Evolutionary conservation across 2,329 filamentous ascomycete species (phyloP).

Genomic region (Penicillium sp.): DNA sequence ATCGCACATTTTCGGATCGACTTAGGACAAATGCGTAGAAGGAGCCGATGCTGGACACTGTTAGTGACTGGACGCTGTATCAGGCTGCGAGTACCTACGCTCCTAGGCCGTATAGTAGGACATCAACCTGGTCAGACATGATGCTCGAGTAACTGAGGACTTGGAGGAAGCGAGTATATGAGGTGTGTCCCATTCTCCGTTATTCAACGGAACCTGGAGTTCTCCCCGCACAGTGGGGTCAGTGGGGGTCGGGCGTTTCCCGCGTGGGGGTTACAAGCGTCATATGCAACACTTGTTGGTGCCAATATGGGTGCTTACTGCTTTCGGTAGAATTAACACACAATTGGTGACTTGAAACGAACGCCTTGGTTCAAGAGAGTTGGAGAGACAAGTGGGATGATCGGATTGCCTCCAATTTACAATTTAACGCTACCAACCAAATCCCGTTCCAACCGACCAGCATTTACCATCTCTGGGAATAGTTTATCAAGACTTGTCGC

Average conservation of each 20-base stretch:
- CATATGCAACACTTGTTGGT: not conserved
- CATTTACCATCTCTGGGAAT: constrained; percentile 32
- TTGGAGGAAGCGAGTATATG: not conserved
- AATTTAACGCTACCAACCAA: constrained; percentile 32
- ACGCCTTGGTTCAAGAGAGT: too few species aligned
- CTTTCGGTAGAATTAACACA: too few species aligned
- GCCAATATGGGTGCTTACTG: too few species aligned
- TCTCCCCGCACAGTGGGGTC: not conserved
- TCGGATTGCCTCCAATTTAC: constrained; percentile 4
- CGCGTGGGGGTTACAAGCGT: not conserved
- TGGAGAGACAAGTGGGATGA: not conserved
- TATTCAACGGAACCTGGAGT: not conserved
- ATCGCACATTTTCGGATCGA: constrained; percentile 40
- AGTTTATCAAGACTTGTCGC: constrained; percentile 29
- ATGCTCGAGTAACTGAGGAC: not conserved
- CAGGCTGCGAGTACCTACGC: constrained; percentile 44
- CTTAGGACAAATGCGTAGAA: constrained; percentile 59
- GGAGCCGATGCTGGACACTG: constrained; percentile 51
- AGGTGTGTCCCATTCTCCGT: not conserved
- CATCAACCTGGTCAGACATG: constrained; percentile 37
- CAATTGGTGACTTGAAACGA: too few species aligned
- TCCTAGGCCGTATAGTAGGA: constrained; percentile 56
- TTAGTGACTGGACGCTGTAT: not conserved
- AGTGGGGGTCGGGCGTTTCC: not conserved
- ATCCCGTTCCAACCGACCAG: constrained; percentile 32